These are phyloP conservation scores for Alternaria sp. DNA, from an alignment of 2,329 filamentous ascomycete genomes.

Conservation along the genomic window DNA sequence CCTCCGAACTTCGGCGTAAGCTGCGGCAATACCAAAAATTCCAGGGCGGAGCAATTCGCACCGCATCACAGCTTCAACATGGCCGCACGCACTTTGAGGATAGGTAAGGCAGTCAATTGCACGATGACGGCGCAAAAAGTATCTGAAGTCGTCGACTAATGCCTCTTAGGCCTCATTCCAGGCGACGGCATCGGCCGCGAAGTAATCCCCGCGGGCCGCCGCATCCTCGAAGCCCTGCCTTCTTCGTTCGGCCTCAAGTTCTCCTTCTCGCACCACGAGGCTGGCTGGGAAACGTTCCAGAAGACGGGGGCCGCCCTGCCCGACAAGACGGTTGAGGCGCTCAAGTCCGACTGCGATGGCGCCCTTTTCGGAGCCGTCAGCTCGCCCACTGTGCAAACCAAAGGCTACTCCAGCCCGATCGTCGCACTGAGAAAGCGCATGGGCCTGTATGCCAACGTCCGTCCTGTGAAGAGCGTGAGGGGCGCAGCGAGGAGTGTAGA, in stretches of 20 bases:
- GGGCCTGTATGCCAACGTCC: slow-evolving; percentile 95
- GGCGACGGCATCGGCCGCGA: slow-evolving; percentile 98
- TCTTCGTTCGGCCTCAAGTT: slow-evolving; percentile 92
- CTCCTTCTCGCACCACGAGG: slow-evolving; percentile 90
- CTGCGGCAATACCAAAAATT: slow-evolving; percentile 27
- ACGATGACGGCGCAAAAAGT: no score
- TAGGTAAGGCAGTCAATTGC: slow-evolving; percentile 25
- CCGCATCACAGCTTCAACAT: slow-evolving; percentile 30
- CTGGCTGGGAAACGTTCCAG: slow-evolving; percentile 94
- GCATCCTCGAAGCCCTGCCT: slow-evolving; percentile 90
- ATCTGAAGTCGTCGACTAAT: neutral
- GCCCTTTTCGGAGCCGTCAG: slow-evolving; percentile 94
- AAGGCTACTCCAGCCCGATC: slow-evolving; percentile 95
- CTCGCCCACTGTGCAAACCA: slow-evolving; percentile 87
- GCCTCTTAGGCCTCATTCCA: slow-evolving; percentile 82
- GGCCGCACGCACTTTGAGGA: slow-evolving; percentile 44
- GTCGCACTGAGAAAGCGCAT: slow-evolving; percentile 95
- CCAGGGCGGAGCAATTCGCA: neutral
- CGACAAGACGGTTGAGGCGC: slow-evolving; percentile 86
- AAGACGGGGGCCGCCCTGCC: slow-evolving; percentile 87
- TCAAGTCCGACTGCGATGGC: slow-evolving; percentile 91
- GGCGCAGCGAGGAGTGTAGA: slow-evolving; percentile 76
- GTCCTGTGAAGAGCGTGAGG: slow-evolving; percentile 85
- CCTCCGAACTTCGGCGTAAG: slow-evolving; percentile 24
- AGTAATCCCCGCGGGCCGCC: slow-evolving; percentile 92